Percentiles rank a stretch among this genome's conserved stretches.
phyloP scores from a whole-genome alignment of 257 asterid genomes.

The Penstemon davidsonii region DNA sequence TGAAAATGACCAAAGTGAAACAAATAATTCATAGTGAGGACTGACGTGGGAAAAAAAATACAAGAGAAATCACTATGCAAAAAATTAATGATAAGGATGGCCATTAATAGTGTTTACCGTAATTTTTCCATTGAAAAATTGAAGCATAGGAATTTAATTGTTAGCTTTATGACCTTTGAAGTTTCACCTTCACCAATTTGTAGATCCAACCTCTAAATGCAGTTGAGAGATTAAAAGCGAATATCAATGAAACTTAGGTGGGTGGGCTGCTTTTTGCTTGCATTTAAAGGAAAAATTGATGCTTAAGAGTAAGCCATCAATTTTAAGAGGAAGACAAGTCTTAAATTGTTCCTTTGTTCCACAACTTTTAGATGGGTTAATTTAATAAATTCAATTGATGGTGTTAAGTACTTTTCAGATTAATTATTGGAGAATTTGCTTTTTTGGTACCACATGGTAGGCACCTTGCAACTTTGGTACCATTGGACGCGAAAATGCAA shows the following conservation, averaged over 20 bases:
- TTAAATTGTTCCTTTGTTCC: neutral
- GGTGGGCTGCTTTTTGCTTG: slow-evolving; percentile 38
- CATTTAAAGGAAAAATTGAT: slow-evolving; percentile 39
- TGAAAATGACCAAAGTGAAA: too few relatives aligned
- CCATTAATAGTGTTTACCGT: too few relatives aligned
- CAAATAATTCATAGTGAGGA: too few relatives aligned
- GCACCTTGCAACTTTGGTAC: too few relatives aligned
- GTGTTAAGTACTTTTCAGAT: neutral
- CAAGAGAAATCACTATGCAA: too few relatives aligned
- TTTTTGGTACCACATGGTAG: too few relatives aligned
- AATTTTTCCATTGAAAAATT: neutral
- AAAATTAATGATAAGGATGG: too few relatives aligned
- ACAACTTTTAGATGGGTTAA: neutral
- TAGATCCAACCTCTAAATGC: slow-evolving; percentile 25
- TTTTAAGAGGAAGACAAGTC: neutral
- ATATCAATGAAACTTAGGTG: slow-evolving; percentile 30
- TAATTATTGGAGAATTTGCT: neutral
- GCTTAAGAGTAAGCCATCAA: neutral
- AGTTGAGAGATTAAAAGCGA: slow-evolving; percentile 30
- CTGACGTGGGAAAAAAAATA: too few relatives aligned
- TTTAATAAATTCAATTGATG: neutral
- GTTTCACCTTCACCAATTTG: slow-evolving; percentile 28
- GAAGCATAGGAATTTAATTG: slow-evolving; percentile 17
- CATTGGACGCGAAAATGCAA: too few relatives aligned
- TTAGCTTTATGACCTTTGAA: slow-evolving; percentile 47